Evolutionary conservation across 805 yeast genomes (phyloP), one percentile per base, ranked within the genome.

Genomic region (Nakazawaea wickerhamii): DNA sequence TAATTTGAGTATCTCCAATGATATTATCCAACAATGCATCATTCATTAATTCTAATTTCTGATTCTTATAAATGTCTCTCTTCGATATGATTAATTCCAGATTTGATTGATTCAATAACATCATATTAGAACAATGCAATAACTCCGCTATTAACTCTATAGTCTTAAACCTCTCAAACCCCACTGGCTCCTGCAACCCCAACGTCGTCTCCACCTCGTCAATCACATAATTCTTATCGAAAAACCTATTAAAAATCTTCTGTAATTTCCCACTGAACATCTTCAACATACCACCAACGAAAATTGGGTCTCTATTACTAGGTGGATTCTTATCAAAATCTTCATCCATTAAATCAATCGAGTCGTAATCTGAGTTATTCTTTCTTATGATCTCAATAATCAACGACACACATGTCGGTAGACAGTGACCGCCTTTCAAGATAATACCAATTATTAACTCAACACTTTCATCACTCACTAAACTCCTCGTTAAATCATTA

Each of bases 61-160:
- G 70, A 27, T 68, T 71, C 45, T 98, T 72, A 46, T 81, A 77
- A 9, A 64, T 58, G 53, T 90, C 96, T 40, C 98, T 75, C 45
- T 81, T 78, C 37, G 63, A 61, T 19, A 88, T 79, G 34, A 87
- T 72, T 23, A 70, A 69, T 59, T 86, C 81, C 42, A 84, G 81
- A 40, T 70, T 70, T 21, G 77, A 77, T 36, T 90, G 88, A 59
- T 91, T 93, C 60, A 93, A 73, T 18, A 90, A 69, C 2, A 81
- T 81, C 98, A 93, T 93, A 64, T 93, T 93, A 18, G 96, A 88
- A 57, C 99, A 93, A 62, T 93, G 99, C 44, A 93, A 65, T 21
- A 93, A 69, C 58, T 93, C 99, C 0, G 99, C 99, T 28, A 93
- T 76, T 45, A 93, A 64, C 63, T 93, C 99, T 52, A 95, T 81